Evolutionary conservation across 2,329 filamentous ascomycete genomes (phyloP).

Genomic region (Falciphora oryzae): DNA sequence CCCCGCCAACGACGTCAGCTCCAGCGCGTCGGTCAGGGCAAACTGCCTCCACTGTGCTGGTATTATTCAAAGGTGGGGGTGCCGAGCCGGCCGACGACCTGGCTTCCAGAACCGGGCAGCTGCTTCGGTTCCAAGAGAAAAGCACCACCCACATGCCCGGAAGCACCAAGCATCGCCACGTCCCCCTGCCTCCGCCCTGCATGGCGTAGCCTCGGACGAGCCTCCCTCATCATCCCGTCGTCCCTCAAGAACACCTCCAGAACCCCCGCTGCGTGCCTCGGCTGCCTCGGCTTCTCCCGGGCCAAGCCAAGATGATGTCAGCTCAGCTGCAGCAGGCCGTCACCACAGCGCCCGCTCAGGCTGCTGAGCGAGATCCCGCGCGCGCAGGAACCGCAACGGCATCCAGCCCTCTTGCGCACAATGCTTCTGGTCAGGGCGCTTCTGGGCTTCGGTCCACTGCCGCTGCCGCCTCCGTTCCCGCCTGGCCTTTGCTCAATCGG

Average conservation of each 20-base stretch:
- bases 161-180: too few species aligned
- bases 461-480: constrained; percentile 9
- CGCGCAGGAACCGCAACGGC: constrained; percentile 9
- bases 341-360: constrained; percentile 14
- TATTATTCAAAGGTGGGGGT: too few species aligned
- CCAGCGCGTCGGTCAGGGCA: too few species aligned
- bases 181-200: too few species aligned
- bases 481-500: constrained; percentile 27
- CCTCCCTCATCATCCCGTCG: neutral
- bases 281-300: neutral
- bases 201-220: neutral
- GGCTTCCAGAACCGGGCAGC: too few species aligned
- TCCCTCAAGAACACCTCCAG: neutral
- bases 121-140: neutral
- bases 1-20: neutral
- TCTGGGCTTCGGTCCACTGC: constrained; percentile 12
- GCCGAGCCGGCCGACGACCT: neutral
- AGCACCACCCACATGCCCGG: neutral
- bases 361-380: neutral
- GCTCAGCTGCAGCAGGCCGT: constrained; percentile 23
- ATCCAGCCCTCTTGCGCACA: constrained; percentile 6
- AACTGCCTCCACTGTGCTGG: too few species aligned
- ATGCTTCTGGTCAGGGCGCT: constrained; percentile 3
- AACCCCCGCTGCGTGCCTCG: neutral
- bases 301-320: constrained; percentile 24